Percentiles rank a stretch among this genome's conserved stretches.
Evolutionary conservation across 495 filamentous ascomycete species (phyloP).

Genomic region (Penicillium angulare): DNA sequence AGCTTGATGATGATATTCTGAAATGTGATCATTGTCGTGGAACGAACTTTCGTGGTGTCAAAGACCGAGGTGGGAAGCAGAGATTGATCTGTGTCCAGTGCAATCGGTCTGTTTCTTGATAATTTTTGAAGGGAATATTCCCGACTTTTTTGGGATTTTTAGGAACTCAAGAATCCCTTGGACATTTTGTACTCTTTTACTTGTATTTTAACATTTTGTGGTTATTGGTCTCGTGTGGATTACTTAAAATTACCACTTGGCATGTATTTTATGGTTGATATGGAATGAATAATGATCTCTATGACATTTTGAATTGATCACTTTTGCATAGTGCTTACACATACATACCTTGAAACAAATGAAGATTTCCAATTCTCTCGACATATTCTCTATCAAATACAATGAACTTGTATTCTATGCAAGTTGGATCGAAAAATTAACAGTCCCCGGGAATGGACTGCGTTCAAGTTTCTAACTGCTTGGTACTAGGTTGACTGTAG

Average conservation of each 20-base stretch:
- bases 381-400: neutral
- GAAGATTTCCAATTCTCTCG: neutral
- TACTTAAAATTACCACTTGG: too few species aligned
- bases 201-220: neutral
- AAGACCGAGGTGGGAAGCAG: constrained; percentile 44
- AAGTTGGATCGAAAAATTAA: too few species aligned
- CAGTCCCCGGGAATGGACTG: too few species aligned
- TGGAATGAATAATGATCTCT: neutral
- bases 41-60: constrained; percentile 52
- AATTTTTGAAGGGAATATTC: neutral
- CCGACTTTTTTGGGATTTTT: too few species aligned
- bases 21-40: constrained; percentile 50
- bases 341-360: too few species aligned
- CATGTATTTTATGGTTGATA: constrained; percentile 4
- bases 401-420: too few species aligned
- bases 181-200: too few species aligned
- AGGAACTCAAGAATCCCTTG: too few species aligned
- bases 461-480: too few species aligned
- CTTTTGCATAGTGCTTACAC: neutral
- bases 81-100: constrained; percentile 54
- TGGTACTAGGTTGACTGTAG: too few species aligned
- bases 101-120: constrained; percentile 27
- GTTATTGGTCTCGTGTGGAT: neutral
- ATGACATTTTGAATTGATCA: neutral
- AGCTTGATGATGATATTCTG: constrained; percentile 43